phyloP scores from a whole-genome alignment of 768 basidiomycete genomes.

The Tylopilus sp. region DNA sequence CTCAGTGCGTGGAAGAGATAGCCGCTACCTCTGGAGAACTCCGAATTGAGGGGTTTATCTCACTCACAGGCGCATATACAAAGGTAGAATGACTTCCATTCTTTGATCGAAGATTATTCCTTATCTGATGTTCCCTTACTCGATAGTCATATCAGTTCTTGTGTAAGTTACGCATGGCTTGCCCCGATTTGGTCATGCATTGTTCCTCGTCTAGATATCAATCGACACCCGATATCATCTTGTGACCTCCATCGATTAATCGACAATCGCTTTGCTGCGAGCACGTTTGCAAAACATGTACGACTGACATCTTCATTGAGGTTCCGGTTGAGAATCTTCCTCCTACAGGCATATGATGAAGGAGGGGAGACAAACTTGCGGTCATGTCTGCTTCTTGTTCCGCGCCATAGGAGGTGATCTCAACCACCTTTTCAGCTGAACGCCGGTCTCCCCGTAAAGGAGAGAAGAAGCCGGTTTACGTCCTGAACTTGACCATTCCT shows the following conservation, averaged over 20 bases:
- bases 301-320: constrained; percentile 13
- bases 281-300: constrained; percentile 76
- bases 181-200: constrained; percentile 1
- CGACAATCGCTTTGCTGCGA: constrained; percentile 60
- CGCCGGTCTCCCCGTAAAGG: constrained; percentile 76
- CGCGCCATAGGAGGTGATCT: constrained; percentile 11
- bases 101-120: constrained; percentile 8
- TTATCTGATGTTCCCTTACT: constrained; percentile 22
- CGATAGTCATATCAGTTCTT: constrained; percentile 79
- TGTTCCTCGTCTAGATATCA: constrained; percentile 56
- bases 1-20: constrained; percentile 69
- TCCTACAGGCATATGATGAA: constrained; percentile 66
- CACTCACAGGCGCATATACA: constrained; percentile 68
- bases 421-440: constrained; percentile 35
- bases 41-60: constrained; percentile 78
- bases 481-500: constrained; percentile 71
- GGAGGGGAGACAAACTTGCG: constrained; percentile 44
- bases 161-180: constrained; percentile 48
- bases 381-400: constrained; percentile 13
- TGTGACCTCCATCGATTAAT: constrained; percentile 70
- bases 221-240: constrained; percentile 62
- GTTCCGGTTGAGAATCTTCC: constrained; percentile 1
- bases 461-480: constrained; percentile 80
- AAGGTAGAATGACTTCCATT: constrained; percentile 48
- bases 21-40: constrained; percentile 45